Evolutionary conservation across 169 alveolate species (phyloP).

Genomic region (Blepharisma undulans): DNA sequence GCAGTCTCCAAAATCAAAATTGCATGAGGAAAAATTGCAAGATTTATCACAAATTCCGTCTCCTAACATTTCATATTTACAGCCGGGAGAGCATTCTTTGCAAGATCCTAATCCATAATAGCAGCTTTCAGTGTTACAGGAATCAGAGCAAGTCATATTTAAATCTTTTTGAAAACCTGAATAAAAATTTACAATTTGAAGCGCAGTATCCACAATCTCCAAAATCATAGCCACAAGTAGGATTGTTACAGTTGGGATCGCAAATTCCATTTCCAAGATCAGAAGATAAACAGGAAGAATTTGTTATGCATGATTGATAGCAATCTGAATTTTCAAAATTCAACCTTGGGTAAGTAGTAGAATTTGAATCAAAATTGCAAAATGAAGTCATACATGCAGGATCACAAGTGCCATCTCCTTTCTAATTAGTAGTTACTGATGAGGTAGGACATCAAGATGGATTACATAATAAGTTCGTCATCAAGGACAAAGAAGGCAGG

Average conservation of each 20-base stretch:
- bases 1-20: conserved; percentile 35
- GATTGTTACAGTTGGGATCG: not conserved
- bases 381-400: not conserved
- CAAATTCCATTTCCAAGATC: conserved; percentile 16
- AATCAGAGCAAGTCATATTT: not conserved
- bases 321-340: not conserved
- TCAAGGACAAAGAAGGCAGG: not conserved
- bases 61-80: not conserved
- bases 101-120: not conserved
- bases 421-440: not conserved
- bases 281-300: not conserved
- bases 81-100: not conserved
- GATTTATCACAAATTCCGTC: conserved; percentile 31
- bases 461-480: not conserved
- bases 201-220: conserved; percentile 28
- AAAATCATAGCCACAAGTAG: not conserved
- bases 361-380: conserved; percentile 15
- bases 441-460: not conserved
- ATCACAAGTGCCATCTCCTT: not conserved
- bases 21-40: conserved; percentile 4
- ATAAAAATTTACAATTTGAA: not conserved
- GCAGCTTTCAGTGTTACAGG: not conserved
- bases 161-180: not conserved
- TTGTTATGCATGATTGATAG: not conserved
- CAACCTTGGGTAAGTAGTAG: not conserved